These are phyloP conservation scores for Penicillium riverlandense DNA, from an alignment of 495 filamentous ascomycete genomes.

Conservation along the genomic window DNA sequence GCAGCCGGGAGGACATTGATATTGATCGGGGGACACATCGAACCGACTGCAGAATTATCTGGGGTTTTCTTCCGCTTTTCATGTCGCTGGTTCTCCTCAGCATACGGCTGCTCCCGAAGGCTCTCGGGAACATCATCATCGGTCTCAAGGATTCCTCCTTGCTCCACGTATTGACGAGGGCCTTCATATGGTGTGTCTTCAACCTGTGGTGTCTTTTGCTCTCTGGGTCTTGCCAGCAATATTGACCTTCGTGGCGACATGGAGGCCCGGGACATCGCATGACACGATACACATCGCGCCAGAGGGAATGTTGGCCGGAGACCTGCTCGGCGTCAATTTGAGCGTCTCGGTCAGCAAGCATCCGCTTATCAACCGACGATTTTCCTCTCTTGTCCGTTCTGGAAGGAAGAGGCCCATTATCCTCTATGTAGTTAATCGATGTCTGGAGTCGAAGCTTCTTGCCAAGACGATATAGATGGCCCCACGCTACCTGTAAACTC, in stretches of 20 bases:
- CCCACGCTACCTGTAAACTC: neutral
- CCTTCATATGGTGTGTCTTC: neutral
- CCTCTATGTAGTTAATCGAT: constrained; percentile 13
- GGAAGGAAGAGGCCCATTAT: constrained; percentile 1
- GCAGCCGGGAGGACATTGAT: constrained; percentile 1
- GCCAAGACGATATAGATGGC: too few species aligned
- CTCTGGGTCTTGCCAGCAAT: constrained; percentile 15
- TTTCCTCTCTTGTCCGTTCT: constrained; percentile 14
- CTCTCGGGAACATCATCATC: constrained; percentile 5
- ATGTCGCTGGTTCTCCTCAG: constrained; percentile 2
- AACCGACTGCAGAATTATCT: neutral
- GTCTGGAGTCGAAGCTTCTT: too few species aligned
- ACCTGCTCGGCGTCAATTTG: constrained; percentile 11
- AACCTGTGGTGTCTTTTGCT: constrained; percentile 1
- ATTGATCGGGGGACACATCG: constrained; percentile 1
- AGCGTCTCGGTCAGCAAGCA: constrained; percentile 10
- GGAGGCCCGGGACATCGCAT: constrained; percentile 13
- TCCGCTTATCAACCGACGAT: constrained; percentile 7
- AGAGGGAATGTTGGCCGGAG: constrained; percentile 6
- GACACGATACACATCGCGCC: constrained; percentile 8
- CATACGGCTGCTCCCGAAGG: constrained; percentile 6
- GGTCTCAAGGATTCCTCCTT: neutral
- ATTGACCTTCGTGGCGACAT: constrained; percentile 14
- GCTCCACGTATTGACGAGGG: constrained; percentile 2
- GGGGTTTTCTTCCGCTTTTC: neutral